Base-by-base conservation (phyloP, 1,139 yeast genomes). In the Nakaseomyces kungkrabaensis region DNA sequence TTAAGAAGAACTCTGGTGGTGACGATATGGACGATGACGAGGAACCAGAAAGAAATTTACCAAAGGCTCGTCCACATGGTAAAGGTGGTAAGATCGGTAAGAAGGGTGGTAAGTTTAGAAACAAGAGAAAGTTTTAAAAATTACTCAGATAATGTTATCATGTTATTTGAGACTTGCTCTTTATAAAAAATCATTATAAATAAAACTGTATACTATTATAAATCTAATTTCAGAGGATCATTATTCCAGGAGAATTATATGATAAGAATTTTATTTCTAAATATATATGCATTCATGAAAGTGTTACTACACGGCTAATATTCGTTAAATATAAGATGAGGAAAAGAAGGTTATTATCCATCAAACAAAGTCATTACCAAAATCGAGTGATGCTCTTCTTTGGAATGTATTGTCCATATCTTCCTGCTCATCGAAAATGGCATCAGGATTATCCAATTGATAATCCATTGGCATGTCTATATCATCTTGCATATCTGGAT, bases 1-100 rank as follows among this genome's bases (percentile, higher is more conserved):
- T 81, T 71, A 86, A 84, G 71, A 82, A 81, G 67, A 76, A 77
- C 47, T 73, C 72, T 54, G 73, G 75, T 37, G 74, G 76, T 32
- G 73, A 73, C 46, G 75, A 76, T 49, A 79, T 78, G 47, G 77
- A 73, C 49, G 79, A 77, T 66, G 81, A 76, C 54, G 78, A 72
- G 59, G 78, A 72, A 48, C 52, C 49, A 26, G 68, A 56, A 9
- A 60, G 44, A 32, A 56, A 52, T 31, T 50, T 58, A 6, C 52
- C 54, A 9, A 56, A 57, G n/a, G 42, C 46, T 29, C 52, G 48
- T 33, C 52, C 49, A 25, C 56, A 49, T 43, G 59, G 56, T 24
- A 63, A 55, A 48, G 52, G 62, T 41, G 62, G 61, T 11, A 65
- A 62, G 50, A 52, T 53, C 27, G 51, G 51, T 41, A 64, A 56